Evolutionary conservation across 106 monocot species (phyloP).

Genomic region (Dendrobium catenatum): DNA sequence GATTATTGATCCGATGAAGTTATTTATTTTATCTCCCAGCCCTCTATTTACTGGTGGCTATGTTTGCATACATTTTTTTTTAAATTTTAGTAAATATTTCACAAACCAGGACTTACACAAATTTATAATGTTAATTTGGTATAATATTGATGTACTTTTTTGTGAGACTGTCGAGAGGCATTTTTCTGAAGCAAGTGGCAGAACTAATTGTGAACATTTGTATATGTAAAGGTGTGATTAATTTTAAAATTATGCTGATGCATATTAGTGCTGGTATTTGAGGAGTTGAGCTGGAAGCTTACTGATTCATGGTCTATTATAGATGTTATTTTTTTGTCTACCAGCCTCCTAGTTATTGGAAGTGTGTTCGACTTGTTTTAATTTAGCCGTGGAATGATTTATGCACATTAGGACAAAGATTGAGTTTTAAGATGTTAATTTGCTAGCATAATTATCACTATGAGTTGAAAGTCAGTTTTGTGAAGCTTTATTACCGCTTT

Average conservation of each 20-base stretch:
- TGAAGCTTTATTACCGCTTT: too few species aligned
- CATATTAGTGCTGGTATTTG: neutral
- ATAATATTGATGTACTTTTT: too few species aligned
- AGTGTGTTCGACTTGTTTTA: neutral
- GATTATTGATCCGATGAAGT: neutral
- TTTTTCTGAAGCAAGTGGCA: too few species aligned
- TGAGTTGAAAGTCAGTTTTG: too few species aligned
- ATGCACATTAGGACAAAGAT: neutral
- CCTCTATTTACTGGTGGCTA: too few species aligned
- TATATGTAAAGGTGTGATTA: neutral
- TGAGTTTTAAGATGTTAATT: neutral
- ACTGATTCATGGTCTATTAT: neutral
- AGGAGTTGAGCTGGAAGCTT: neutral
- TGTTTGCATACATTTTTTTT: too few species aligned
- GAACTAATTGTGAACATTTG: too few species aligned
- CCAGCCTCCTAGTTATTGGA: neutral
- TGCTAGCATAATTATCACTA: neutral
- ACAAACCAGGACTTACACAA: too few species aligned
- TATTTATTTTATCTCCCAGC: too few species aligned
- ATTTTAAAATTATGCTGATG: neutral
- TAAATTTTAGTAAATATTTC: too few species aligned
- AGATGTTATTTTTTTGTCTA: neutral
- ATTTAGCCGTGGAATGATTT: neutral
- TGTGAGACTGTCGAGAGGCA: too few species aligned
- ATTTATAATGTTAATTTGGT: too few species aligned